Percentiles rank a stretch among this genome's conserved stretches.
phyloP scores from a whole-genome alignment of 2,329 filamentous ascomycete species.

The Leptographium radiaticola region DNA sequence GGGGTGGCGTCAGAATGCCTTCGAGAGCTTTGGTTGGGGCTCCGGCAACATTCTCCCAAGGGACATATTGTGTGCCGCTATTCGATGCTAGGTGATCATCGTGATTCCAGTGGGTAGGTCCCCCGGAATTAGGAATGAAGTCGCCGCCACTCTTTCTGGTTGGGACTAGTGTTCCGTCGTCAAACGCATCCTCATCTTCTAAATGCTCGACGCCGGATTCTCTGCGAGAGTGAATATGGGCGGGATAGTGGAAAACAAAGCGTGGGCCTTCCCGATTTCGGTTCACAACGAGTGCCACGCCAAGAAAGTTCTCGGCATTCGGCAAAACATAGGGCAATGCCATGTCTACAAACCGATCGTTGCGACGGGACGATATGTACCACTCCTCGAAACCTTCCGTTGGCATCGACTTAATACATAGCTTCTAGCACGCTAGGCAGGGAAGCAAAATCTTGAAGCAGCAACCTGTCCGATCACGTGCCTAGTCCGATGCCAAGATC shows the following conservation, averaged over 20 bases:
- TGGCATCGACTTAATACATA: too few relatives aligned
- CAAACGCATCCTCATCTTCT: constrained; percentile 38
- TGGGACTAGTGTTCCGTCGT: constrained; percentile 29
- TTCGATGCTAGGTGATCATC: constrained; percentile 44
- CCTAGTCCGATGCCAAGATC: too few relatives aligned
- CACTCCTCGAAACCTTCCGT: too few relatives aligned
- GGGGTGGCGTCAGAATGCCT: constrained; percentile 63
- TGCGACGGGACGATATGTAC: too few relatives aligned
- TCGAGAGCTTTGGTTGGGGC: constrained; percentile 67
- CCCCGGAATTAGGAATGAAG: constrained; percentile 21
- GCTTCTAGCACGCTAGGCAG: too few relatives aligned
- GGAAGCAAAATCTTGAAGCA: too few relatives aligned
- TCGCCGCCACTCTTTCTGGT: constrained; percentile 17
- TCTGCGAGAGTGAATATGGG: constrained; percentile 26
- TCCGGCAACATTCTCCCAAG: constrained; percentile 62
- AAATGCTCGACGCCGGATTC: constrained; percentile 20
- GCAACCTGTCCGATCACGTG: too few relatives aligned
- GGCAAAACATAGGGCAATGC: constrained; percentile 32
- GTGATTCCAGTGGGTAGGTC: constrained; percentile 32
- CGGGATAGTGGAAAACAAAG: constrained; percentile 82
- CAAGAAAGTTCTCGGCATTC: constrained; percentile 46
- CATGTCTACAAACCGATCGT: constrained; percentile 19
- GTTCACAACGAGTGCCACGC: constrained; percentile 60
- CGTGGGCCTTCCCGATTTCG: constrained; percentile 66
- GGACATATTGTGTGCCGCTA: constrained; percentile 43